phyloP scores from a whole-genome alignment of 164 flowering plant genomes.

The Annona squamosa region DNA sequence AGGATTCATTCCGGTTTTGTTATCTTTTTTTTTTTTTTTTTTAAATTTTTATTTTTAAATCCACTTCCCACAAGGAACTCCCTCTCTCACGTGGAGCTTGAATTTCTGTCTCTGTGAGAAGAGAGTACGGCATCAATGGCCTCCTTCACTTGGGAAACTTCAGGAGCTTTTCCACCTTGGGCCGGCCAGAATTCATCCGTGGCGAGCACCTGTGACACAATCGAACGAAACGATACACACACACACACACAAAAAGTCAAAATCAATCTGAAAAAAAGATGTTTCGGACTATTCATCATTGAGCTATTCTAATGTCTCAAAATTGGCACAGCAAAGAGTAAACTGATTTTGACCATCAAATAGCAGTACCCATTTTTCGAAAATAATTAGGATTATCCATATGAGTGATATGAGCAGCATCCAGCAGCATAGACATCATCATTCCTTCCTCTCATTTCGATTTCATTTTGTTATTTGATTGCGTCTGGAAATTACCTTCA shows the following conservation, averaged over 20 bases:
- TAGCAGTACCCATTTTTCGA: not conserved
- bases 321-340: not conserved
- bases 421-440: not conserved
- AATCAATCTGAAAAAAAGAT: not conserved
- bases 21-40: not conserved
- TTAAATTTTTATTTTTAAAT: not conserved
- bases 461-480: not conserved
- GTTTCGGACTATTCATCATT: not conserved
- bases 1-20: not conserved
- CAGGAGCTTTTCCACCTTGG: slow-evolving; percentile 91
- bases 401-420: not conserved
- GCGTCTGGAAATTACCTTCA: slow-evolving; percentile 44
- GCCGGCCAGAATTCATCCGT: slow-evolving; percentile 96
- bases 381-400: not conserved
- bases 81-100: slow-evolving; percentile 34
- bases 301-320: not conserved
- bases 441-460: not conserved
- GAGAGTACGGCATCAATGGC: slow-evolving; percentile 89
- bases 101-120: slow-evolving; percentile 50
- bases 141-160: slow-evolving; percentile 83
- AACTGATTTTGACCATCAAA: not conserved
- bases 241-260: no score
- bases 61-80: not conserved
- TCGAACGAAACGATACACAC: not conserved
- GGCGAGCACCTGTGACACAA: slow-evolving; percentile 61